Conservation (phyloP, 2,329 filamentous ascomycete genomes). For the Lecanicillium sp. region DNA sequence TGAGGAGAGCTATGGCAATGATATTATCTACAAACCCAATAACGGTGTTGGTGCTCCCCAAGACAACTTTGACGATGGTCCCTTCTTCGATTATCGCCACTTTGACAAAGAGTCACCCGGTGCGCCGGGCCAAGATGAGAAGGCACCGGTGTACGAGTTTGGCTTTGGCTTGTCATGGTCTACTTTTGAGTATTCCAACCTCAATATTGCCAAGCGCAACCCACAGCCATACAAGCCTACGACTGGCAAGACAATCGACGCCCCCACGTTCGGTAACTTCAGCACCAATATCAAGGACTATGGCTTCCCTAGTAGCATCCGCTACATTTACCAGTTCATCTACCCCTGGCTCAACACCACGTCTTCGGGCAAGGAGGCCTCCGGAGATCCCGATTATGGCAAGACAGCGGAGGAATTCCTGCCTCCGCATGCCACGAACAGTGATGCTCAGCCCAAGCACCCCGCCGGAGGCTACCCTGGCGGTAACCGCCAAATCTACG, state of each 20-base stretch:
- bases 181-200: slow-evolving; percentile 65
- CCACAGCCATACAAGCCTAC: slow-evolving; percentile 49
- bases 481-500: slow-evolving; percentile 59
- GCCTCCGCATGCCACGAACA: slow-evolving; percentile 50
- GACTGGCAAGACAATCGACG: slow-evolving; percentile 52
- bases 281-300: slow-evolving; percentile 59
- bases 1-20: slow-evolving; percentile 59
- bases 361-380: slow-evolving; percentile 45
- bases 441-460: slow-evolving; percentile 47
- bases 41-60: slow-evolving; percentile 61
- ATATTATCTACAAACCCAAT: slow-evolving; percentile 62
- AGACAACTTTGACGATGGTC: slow-evolving; percentile 65
- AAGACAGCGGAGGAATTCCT: slow-evolving; percentile 48
- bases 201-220: slow-evolving; percentile 46
- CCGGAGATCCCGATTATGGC: slow-evolving; percentile 53
- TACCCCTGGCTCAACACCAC: slow-evolving; percentile 68
- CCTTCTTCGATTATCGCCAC: slow-evolving; percentile 64
- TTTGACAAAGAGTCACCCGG: slow-evolving; percentile 54
- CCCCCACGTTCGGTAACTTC: slow-evolving; percentile 56
- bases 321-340: slow-evolving; percentile 47
- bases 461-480: slow-evolving; percentile 48
- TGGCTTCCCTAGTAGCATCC: slow-evolving; percentile 55
- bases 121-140: slow-evolving; percentile 27
- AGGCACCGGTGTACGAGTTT: slow-evolving; percentile 71
- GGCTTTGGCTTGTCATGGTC: slow-evolving; percentile 77